Base-by-base conservation (phyloP, 306 rosid genomes). In the Acacia crassicarpa region DNA sequence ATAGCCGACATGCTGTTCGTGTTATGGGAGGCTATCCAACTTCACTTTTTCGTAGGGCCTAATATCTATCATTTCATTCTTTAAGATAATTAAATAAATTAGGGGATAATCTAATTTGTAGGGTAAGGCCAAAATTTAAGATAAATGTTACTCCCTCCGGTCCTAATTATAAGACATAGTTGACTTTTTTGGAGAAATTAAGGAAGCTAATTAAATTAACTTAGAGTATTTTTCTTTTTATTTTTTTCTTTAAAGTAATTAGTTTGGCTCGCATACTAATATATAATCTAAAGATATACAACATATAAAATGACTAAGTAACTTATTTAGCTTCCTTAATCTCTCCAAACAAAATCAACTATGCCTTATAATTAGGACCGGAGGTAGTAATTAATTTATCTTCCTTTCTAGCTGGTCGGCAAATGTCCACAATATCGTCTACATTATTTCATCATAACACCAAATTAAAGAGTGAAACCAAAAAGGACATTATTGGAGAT, bases 401-500 rank as follows among this genome's bases (percentile, higher is more conserved):
- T 11, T 38, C 8, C 41, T 3, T 48, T 20, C 68, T 8, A 22
- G 54, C 27, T 9, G 49, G 79, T 76, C 79, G 79, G 79, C 56
- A 22, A 22, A 58, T 76, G 79, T 76, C 54, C 5, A 27, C 30
- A 25, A 43, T 14, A 9, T 49, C 17, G 5, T 17, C 9, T 23
- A 43, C 80, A 76, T 22, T 62, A 76, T 22, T 62, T 43, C 72
- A 62, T 68, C 6, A 16, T 59, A 8, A 25, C 25, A 59, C 46
- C 23, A n/a, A n/a, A n/a, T n/a, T 20, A 10, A 54, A 9, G 68
- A 38, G 22, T 62, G 43, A 43, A n/a, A 44, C 17, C 19, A 43
- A 23, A 76, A 76, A 30, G 80, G 62, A 62, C 80, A 77, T 30
- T 63, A 33, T 19, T n/a, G n/a, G n/a, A n/a, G n/a, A 63, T 77